Evolutionary conservation across 345 rosid species (phyloP).

Genomic region (Populus pruinosa): DNA sequence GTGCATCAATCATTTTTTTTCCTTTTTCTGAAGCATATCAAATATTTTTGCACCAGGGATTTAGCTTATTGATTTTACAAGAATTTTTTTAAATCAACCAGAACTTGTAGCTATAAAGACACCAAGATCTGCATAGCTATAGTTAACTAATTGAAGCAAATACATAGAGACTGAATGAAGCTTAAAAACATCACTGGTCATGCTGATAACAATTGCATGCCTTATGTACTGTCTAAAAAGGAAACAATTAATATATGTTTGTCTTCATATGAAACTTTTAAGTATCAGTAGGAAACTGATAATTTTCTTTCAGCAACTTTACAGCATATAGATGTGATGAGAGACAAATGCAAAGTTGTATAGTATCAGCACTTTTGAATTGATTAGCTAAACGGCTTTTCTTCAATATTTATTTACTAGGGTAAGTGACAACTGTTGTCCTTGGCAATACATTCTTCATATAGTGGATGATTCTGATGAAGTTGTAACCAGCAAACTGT

Average conservation of each 20-base stretch:
- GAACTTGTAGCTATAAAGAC: neutral
- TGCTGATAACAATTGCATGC: neutral
- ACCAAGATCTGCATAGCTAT: neutral
- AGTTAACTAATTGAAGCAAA: neutral
- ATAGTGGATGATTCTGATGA: neutral
- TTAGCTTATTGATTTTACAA: neutral
- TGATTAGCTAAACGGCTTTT: neutral
- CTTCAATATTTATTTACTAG: neutral
- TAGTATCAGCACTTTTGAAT: neutral
- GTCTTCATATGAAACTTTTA: neutral
- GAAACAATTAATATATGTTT: neutral
- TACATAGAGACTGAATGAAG: neutral
- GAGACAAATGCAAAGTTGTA: neutral
- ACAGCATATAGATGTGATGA: neutral
- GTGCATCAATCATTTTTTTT: neutral
- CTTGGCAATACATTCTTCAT: neutral
- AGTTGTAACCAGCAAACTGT: neutral
- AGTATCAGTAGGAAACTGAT: neutral
- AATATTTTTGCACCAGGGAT: neutral
- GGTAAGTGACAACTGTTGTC: neutral
- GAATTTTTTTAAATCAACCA: neutral
- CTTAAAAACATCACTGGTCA: neutral
- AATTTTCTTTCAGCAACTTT: neutral
- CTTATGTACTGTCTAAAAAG: neutral
- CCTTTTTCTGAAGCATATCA: neutral